Percentiles rank a stretch among this genome's conserved stretches.
Evolutionary conservation across 2,329 filamentous ascomycete species (phyloP).

Genomic region (Cadophora sp.): DNA sequence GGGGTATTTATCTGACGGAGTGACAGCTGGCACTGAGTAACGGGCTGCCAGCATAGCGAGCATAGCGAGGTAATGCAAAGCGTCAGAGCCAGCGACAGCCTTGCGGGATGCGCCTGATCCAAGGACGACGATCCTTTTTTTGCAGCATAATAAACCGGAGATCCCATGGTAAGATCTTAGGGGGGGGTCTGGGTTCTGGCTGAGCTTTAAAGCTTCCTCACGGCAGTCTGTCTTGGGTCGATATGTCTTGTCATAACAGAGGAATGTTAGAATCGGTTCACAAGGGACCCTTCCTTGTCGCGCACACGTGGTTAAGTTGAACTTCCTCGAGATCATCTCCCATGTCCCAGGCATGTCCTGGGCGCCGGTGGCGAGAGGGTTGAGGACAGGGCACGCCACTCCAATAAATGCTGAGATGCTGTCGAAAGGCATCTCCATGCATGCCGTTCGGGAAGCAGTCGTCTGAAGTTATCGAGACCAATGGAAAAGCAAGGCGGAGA

Average conservation of each 20-base stretch:
- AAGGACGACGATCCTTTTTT: slow-evolving; percentile 1
- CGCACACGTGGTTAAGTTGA: background rate
- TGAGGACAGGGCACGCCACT: too few species aligned
- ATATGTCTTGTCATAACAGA: background rate
- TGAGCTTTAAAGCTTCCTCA: slow-evolving; percentile 2
- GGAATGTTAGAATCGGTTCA: background rate
- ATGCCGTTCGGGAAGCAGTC: background rate
- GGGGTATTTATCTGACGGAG: background rate
- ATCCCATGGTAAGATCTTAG: background rate
- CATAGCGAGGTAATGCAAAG: background rate
- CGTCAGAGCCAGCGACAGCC: slow-evolving; percentile 3
- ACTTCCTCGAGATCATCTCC: background rate
- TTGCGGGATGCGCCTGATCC: slow-evolving; percentile 4
- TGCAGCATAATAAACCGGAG: slow-evolving; percentile 2
- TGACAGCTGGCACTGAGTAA: slow-evolving; percentile 20
- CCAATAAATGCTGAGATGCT: slow-evolving; percentile 3
- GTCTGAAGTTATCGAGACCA: slow-evolving; percentile 7
- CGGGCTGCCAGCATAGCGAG: background rate
- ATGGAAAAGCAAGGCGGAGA: background rate
- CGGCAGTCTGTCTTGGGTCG: background rate
- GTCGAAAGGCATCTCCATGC: background rate
- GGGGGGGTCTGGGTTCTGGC: background rate
- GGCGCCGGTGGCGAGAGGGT: background rate
- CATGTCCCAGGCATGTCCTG: background rate
- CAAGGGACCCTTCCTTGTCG: background rate